Base-by-base conservation (phyloP, 2,329 filamentous ascomycete species). In the Exophiala dermatitidis region DNA sequence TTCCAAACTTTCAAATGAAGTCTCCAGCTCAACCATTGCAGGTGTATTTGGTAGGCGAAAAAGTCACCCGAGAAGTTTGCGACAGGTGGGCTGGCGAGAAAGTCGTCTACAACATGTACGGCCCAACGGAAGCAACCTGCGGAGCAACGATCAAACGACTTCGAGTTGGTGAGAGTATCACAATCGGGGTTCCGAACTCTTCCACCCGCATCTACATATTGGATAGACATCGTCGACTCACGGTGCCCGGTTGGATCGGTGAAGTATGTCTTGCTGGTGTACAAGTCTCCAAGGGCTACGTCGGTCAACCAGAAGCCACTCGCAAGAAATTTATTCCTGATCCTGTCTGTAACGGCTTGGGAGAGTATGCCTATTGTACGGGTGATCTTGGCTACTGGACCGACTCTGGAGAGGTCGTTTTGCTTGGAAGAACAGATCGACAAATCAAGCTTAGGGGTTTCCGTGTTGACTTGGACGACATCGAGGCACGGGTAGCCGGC, bases 181-280 rank as follows among this genome's bases (percentile, higher is more conserved):
- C 66, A 0, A 59, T 74, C 5, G 72, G 72, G 0, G n/a, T 2
- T 0, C 69, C 72, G 0, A 68, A 65, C 36, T 64, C 68, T 1
- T 61, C 67, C 0, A 68, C 68, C 1, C 65, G 69, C 1, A 58
- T 73, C 1, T 76, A 74, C 53, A 68, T 79, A 7, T 63, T 77
- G 1, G 69, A 75, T 49, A 54, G 62, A 5, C 50, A 65, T 1
- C 54, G 63, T 19, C 62, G 54, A 1, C 62, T 69, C 2, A 53
- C 60, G 0, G 70, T 69, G 3, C 60, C 53, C 0, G 72, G 72
- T 0, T 64, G 65, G 0, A 60, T 71, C 26, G 74, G 74, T 1
- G 68, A 75, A 52, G 68, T 77, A 3, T 72, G 66, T 48, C 57
- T 73, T 2, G 68, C 72, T 1, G 74, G 74, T 2, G 63, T 74